Percentiles rank a stretch among this genome's conserved stretches.
Evolutionary conservation across 108 stramenopile species (phyloP).

Genomic region (Nannochloropsis granulata): DNA sequence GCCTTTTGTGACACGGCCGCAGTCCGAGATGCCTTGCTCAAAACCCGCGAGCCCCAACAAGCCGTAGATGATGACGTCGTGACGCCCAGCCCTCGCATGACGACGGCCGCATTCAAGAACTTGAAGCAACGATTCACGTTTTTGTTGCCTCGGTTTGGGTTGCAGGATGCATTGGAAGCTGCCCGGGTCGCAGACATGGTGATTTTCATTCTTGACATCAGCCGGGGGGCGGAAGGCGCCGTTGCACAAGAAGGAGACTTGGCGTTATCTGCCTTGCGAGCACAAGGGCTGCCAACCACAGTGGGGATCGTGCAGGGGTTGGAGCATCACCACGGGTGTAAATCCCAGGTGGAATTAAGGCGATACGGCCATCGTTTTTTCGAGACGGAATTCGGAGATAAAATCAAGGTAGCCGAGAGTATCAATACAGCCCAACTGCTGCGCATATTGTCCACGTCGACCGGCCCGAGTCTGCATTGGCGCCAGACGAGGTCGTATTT

Average conservation of each 20-base stretch:
- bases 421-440: slow-evolving; percentile 31
- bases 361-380: slow-evolving; percentile 39
- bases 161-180: slow-evolving; percentile 57
- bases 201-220: slow-evolving; percentile 53
- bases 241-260: slow-evolving; percentile 52
- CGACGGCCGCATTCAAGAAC: slow-evolving; percentile 48
- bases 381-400: slow-evolving; percentile 37
- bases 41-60: slow-evolving; percentile 26
- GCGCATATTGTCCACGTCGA: slow-evolving; percentile 41
- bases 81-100: slow-evolving; percentile 16
- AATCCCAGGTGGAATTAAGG: neutral
- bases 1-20: slow-evolving; percentile 29
- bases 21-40: slow-evolving; percentile 47
- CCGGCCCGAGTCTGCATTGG: slow-evolving; percentile 31
- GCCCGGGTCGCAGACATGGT: slow-evolving; percentile 73
- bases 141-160: slow-evolving; percentile 50
- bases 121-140: slow-evolving; percentile 70
- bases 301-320: slow-evolving; percentile 54
- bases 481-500: slow-evolving; percentile 54
- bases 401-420: slow-evolving; percentile 30
- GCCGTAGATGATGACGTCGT: neutral
- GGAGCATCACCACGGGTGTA: slow-evolving; percentile 23
- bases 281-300: slow-evolving; percentile 75
- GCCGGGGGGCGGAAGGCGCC: slow-evolving; percentile 47
- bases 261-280: slow-evolving; percentile 72